Base-by-base conservation (phyloP, 2,329 filamentous ascomycete species). In the Epichloe uncinata region DNA sequence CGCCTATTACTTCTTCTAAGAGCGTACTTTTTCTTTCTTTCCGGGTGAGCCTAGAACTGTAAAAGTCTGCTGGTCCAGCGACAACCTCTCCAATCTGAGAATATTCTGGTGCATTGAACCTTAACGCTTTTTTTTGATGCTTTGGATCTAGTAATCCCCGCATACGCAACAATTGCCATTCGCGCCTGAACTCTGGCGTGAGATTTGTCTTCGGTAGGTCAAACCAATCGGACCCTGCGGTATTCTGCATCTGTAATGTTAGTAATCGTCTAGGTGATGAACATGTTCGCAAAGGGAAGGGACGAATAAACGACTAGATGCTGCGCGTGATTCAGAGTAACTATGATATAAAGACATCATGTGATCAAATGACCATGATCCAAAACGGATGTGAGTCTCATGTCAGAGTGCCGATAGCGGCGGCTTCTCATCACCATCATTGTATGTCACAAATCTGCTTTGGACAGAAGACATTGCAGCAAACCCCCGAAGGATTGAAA, bases 31-130 rank as follows among this genome's bases (percentile, higher is more conserved):
- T 94, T 57, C 87, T 79, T 58, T 97, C 87, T 68, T 87, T 94
- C 66, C 89, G 91, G 50, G 83, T 81, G 53, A 97, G 74, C 50
- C 91, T 81, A 18, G 81, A 78, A 61, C 78, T 90, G 71, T 83
- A 88, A 69, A 84, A 95, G 61, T 97, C 91, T 1, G 88, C 90
- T 1, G 89, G 83, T 1, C 90, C 90, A 60, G 94, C 84, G 50
- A 96, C 78, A 52, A 98, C 80, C 5, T 87, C 91, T 51, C 91
- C 93, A 30, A 95, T 80, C 60, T 95, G 87, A 18, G 86, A 94
- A 63, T 85, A 97, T 53, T 88, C 81, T 1, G 93, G 93, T 9
- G 62, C 58, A 38, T 54, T 61, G 52, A 78, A 74, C 62, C 85
- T 89, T 50, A 80, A 76, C 47, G 91, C 83, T 66, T 96, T 97